These are phyloP conservation scores for Corylus americana DNA, from an alignment of 306 rosid genomes.

Conservation along the genomic window DNA sequence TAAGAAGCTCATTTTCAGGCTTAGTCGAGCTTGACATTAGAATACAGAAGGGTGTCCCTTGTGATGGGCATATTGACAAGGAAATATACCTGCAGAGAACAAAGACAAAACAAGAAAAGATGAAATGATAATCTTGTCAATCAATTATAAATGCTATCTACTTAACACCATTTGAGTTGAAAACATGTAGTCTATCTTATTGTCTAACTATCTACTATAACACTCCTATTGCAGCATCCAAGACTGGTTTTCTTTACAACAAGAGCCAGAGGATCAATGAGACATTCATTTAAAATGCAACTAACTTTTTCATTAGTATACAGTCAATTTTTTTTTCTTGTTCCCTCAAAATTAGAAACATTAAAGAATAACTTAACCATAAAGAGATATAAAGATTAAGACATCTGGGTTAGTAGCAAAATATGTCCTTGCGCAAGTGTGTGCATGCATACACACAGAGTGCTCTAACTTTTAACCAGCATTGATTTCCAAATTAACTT, in stretches of 20 bases:
- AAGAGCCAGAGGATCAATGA: background rate
- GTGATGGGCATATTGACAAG: conserved; percentile 77
- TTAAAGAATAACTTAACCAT: background rate
- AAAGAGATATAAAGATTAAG: background rate
- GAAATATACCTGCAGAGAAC: conserved; percentile 54
- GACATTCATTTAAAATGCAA: background rate
- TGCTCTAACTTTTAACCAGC: background rate
- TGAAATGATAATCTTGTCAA: background rate
- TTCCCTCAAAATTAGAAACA: background rate
- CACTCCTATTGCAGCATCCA: background rate
- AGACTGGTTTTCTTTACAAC: background rate
- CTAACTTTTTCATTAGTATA: background rate
- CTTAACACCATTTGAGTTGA: background rate
- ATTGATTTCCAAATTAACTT: background rate
- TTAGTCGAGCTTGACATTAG: conserved; percentile 86
- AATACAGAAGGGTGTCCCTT: conserved; percentile 84
- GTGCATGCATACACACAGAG: background rate
- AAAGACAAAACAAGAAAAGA: background rate
- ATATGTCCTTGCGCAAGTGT: background rate
- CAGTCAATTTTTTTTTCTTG: background rate
- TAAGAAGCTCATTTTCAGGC: conserved; percentile 22
- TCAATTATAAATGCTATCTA: background rate
- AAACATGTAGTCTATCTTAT: background rate
- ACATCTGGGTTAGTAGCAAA: background rate
- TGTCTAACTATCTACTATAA: background rate